These are phyloP conservation scores for Sisymbrium irio DNA, from an alignment of 345 rosid species.

Conservation along the genomic window DNA sequence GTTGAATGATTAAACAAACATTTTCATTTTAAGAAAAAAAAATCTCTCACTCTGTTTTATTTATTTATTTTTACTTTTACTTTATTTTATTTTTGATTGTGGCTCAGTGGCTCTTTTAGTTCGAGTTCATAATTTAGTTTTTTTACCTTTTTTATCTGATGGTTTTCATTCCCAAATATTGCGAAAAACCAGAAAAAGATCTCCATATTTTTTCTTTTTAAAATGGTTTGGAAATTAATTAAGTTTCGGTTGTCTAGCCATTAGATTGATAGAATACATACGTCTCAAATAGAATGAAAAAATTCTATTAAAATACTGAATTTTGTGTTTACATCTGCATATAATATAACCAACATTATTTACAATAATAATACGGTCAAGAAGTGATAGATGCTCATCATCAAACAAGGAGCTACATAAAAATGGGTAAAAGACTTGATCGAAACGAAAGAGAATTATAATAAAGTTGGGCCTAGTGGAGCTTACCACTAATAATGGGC, in stretches of 20 bases:
- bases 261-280: neutral
- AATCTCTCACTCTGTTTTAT: slow-evolving; percentile 6
- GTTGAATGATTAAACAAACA: slow-evolving; percentile 26
- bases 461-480: neutral
- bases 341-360: neutral
- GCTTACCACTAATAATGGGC: neutral
- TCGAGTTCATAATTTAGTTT: slow-evolving; percentile 14
- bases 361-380: neutral
- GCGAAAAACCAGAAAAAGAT: neutral
- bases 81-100: neutral
- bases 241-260: neutral
- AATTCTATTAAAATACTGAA: no score
- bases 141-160: neutral
- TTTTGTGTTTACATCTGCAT: neutral
- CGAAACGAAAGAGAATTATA: neutral
- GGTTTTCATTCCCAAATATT: neutral
- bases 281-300: neutral
- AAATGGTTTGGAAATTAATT: neutral
- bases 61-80: slow-evolving; percentile 1
- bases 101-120: neutral
- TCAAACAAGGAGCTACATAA: neutral
- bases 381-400: neutral
- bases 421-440: no score
- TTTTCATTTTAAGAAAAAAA: neutral
- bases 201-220: neutral